Evolutionary conservation across 2,329 filamentous ascomycete genomes (phyloP).

Genomic region (Penicillium occitanis): DNA sequence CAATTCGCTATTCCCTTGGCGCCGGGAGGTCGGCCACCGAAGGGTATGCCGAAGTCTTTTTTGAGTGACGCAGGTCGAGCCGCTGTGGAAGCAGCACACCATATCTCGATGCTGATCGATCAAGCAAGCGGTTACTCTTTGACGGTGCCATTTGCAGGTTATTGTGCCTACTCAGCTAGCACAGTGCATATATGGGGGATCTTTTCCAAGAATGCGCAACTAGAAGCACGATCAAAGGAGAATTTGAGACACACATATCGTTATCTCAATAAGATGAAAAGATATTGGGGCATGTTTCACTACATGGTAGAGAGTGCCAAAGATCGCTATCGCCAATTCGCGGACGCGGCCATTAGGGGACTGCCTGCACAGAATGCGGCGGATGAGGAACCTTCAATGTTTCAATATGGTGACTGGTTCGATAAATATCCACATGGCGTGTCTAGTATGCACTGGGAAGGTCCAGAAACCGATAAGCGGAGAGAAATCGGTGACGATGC

Average conservation of each 20-base stretch:
- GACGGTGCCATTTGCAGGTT: constrained; percentile 88
- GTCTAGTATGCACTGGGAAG: constrained; percentile 77
- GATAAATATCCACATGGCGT: constrained; percentile 91
- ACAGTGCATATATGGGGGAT: constrained; percentile 93
- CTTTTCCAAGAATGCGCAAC: constrained; percentile 75
- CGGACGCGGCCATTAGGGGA: constrained; percentile 74
- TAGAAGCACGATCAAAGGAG: constrained; percentile 76
- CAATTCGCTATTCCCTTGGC: constrained; percentile 75
- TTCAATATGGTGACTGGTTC: constrained; percentile 98
- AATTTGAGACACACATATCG: constrained; percentile 85
- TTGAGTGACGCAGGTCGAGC: constrained; percentile 71
- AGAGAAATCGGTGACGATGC: constrained; percentile 83
- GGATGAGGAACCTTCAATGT: constrained; percentile 61
- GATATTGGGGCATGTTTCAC: constrained; percentile 97
- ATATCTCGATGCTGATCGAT: constrained; percentile 79
- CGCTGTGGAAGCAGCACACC: constrained; percentile 79
- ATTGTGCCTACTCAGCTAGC: constrained; percentile 88
- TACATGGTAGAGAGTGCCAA: constrained; percentile 93
- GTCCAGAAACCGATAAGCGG: constrained; percentile 65
- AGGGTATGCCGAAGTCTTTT: constrained; percentile 75
- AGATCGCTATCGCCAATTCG: constrained; percentile 79
- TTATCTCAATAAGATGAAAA: constrained; percentile 92
- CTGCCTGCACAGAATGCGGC: constrained; percentile 35
- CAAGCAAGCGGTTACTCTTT: constrained; percentile 78
- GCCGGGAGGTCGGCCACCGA: constrained; percentile 62